Conservation (phyloP, 805 yeast species). For the Candida vaughaniae region DNA sequence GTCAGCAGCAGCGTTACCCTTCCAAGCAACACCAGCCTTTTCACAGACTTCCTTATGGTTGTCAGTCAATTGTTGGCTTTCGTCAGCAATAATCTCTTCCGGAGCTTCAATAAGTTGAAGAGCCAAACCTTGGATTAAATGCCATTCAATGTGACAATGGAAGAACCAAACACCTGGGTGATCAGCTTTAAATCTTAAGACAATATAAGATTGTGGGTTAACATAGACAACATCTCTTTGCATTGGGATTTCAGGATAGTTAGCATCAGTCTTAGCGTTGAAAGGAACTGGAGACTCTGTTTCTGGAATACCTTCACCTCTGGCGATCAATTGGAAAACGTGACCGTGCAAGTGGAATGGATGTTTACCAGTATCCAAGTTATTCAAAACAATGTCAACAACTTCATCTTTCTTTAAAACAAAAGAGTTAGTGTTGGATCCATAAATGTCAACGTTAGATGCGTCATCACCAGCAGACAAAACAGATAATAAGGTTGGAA, state of each 20-base stretch:
- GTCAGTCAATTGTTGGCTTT: slow-evolving; percentile 58
- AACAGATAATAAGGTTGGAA: slow-evolving; percentile 68
- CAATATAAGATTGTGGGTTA: slow-evolving; percentile 65
- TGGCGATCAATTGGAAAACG: slow-evolving; percentile 59
- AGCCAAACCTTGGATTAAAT: slow-evolving; percentile 78
- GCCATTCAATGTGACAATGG: slow-evolving; percentile 92
- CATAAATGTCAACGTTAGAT: slow-evolving; percentile 62
- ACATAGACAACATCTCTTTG: slow-evolving; percentile 71
- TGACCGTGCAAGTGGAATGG: slow-evolving; percentile 83
- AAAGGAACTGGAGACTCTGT: slow-evolving; percentile 52
- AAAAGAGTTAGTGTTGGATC: slow-evolving; percentile 64
- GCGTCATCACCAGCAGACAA: slow-evolving; percentile 60
- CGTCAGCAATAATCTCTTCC: slow-evolving; percentile 37
- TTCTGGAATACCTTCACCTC: slow-evolving; percentile 52
- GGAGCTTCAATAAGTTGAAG: slow-evolving; percentile 74
- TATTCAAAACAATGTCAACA: slow-evolving; percentile 75
- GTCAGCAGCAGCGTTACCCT: slow-evolving; percentile 93
- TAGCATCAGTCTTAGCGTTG: slow-evolving; percentile 33
- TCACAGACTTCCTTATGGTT: slow-evolving; percentile 62
- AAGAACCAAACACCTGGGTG: slow-evolving; percentile 95
- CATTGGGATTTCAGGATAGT: slow-evolving; percentile 59
- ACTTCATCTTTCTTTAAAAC: slow-evolving; percentile 60
- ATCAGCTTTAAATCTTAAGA: slow-evolving; percentile 70
- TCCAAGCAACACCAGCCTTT: slow-evolving; percentile 47
- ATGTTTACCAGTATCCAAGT: slow-evolving; percentile 76